Conservation (phyloP, 2,329 filamentous ascomycete genomes). For the Exutisphaerella laricina region DNA sequence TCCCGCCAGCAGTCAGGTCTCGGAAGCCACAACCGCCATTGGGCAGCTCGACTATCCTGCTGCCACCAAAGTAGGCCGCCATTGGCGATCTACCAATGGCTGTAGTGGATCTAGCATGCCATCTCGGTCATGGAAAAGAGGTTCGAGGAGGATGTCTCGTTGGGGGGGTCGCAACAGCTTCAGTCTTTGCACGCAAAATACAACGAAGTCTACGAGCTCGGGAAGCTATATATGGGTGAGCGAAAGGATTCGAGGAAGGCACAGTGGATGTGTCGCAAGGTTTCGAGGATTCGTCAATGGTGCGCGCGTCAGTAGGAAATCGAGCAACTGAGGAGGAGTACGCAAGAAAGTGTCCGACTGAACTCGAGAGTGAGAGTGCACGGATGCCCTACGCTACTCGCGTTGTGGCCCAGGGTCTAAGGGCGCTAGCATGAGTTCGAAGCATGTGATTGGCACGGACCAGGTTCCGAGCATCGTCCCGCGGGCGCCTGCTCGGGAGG, state of each 20-base stretch:
- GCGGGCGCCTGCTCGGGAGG: background rate
- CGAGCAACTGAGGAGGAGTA: conserved; percentile 4
- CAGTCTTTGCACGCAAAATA: conserved; percentile 6
- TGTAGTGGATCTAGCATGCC: conserved; percentile 26
- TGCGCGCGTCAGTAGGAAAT: conserved; percentile 4
- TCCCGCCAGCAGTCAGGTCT: conserved; percentile 41
- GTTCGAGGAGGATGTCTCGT: conserved; percentile 3
- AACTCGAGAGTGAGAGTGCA: conserved; percentile 9
- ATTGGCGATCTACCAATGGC: conserved; percentile 33
- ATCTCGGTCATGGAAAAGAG: conserved; percentile 13
- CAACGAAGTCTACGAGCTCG: conserved; percentile 1
- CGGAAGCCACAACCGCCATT: conserved; percentile 50
- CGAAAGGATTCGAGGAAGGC: background rate
- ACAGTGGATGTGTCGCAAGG: conserved; percentile 3
- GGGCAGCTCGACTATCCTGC: conserved; percentile 35
- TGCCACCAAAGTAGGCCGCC: conserved; percentile 28
- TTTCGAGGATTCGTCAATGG: conserved; percentile 12
- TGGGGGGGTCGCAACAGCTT: conserved; percentile 7
- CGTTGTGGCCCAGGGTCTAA: conserved; percentile 9
- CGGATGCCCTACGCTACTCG: conserved; percentile 12
- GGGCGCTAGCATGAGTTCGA: background rate
- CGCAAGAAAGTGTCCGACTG: conserved; percentile 10
- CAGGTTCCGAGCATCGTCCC: background rate
- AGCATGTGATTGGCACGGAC: conserved; percentile 3
- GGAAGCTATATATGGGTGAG: conserved; percentile 6